A percentile compares a stretch with the other conserved stretches of the same genome.
phyloP scores from a whole-genome alignment of 208 protist genomes.

The Tritrichomonas foetus region DNA sequence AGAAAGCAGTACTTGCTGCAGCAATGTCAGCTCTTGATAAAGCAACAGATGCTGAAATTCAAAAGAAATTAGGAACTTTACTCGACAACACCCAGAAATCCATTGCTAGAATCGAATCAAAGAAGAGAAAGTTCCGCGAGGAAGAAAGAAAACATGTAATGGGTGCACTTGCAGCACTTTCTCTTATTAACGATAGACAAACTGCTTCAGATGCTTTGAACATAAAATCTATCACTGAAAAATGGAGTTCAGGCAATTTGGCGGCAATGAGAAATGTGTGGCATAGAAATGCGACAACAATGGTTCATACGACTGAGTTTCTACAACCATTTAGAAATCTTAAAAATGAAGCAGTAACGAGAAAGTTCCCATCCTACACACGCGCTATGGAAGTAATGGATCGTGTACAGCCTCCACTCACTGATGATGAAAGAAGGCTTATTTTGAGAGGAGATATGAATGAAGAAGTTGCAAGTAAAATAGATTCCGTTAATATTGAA shows the following conservation, averaged over 20 bases:
- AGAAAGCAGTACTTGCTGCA: not conserved
- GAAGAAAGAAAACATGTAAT: not conserved
- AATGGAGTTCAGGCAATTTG: not conserved
- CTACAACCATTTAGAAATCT: not conserved
- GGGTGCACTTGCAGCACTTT: not conserved
- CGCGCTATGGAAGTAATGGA: not conserved
- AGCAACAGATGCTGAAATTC: not conserved
- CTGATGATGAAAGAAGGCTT: not conserved
- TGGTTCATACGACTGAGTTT: too few relatives aligned
- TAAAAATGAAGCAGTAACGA: not conserved
- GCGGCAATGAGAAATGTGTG: too few relatives aligned
- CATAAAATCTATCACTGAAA: not conserved
- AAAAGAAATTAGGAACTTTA: not conserved
- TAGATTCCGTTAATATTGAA: too few relatives aligned
- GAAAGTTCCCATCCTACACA: not conserved
- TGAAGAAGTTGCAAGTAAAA: too few relatives aligned
- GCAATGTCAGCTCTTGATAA: not conserved
- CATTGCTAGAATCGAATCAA: not conserved
- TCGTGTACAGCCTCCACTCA: not conserved
- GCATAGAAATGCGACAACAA: too few relatives aligned
- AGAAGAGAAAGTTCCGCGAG: not conserved
- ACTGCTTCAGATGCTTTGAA: too few relatives aligned
- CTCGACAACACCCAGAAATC: not conserved
- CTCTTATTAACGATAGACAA: not conserved
- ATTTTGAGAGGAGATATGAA: not conserved